These are phyloP conservation scores for Hyphopichia wangnamkhiaoensis DNA, from an alignment of 1,139 yeast genomes.

Conservation along the genomic window DNA sequence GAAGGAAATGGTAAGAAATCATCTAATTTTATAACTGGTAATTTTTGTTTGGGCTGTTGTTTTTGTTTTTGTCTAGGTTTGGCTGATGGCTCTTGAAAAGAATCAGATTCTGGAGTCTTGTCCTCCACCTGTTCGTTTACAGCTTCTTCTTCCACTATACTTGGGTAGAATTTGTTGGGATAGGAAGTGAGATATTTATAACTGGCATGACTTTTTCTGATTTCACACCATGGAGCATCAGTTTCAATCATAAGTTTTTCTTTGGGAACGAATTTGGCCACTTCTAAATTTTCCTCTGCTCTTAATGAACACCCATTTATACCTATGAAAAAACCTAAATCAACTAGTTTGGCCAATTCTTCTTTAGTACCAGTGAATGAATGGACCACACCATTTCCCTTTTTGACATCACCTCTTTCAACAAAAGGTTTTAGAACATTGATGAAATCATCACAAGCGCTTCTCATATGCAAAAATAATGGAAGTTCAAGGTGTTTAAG, in stretches of 20 bases:
- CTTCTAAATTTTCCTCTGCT: constrained; percentile 69
- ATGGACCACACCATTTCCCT: constrained; percentile 75
- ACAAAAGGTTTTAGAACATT: constrained; percentile 58
- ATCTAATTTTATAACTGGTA: constrained; percentile 32
- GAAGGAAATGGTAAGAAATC: constrained; percentile 60
- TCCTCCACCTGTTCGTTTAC: neutral
- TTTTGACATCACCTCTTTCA: constrained; percentile 34
- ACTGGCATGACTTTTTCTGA: constrained; percentile 80
- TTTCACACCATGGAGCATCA: constrained; percentile 98
- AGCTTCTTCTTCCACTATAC: neutral
- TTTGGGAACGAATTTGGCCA: constrained; percentile 66
- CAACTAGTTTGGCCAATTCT: constrained; percentile 56
- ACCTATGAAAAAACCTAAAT: constrained; percentile 70
- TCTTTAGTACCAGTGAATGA: constrained; percentile 85
- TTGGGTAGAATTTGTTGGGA: constrained; percentile 59
- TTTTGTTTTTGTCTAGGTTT: constrained; percentile 1
- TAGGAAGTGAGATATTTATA: constrained; percentile 53
- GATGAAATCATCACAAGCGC: constrained; percentile 81
- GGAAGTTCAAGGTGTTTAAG: constrained; percentile 60
- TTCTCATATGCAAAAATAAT: constrained; percentile 85
- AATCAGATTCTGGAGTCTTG: neutral
- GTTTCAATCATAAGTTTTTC: constrained; percentile 80
- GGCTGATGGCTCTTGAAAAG: neutral
- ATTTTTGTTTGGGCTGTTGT: constrained; percentile 4
- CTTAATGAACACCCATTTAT: constrained; percentile 92